Base-by-base conservation (phyloP, 2,329 filamentous ascomycete species). In the Microdochium trichocladiopsis region DNA sequence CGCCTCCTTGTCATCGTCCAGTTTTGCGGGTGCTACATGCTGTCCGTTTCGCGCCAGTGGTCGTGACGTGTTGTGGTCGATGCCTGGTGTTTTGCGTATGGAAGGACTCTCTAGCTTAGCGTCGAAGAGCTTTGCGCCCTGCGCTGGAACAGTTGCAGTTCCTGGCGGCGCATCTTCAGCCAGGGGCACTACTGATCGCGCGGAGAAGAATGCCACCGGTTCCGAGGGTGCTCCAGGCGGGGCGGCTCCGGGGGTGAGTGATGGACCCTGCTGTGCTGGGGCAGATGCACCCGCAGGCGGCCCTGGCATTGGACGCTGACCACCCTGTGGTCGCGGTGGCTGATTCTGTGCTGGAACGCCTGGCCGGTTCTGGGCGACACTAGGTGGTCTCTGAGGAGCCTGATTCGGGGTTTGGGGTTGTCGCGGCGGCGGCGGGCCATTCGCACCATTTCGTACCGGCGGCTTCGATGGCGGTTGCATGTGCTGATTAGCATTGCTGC, bases 21-120 rank as follows among this genome's bases (percentile, higher is more conserved):
- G 60, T 50, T 65, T 62, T 2, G 58, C 31, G 1, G 76, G 73
- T 1, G 75, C 65, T 1, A 82, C 71, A 53, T 84, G 79, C 56
- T 79, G 73, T 0, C 76, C 71, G 47, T 74, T 76, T 56, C 78
- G 80, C 3, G 78, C 79, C 2, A 96, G 72, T 0, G 91, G 90
- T 50, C 86, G 85, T 4, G 88, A 92, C 50, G 82, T 86, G 22
- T 73, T 83, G 63, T 95, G 90, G 62, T 96, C 90, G 37, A 96
- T 80, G 2, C 92, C 92, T 0, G 88, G 87, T 0, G 93, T 96
- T 65, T 93, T 92, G 55, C 90, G 83, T 63, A 96, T 91, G 1
- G 91, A 94, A 0, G 92, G 91, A 55, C 86, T 90, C 61, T 92
- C 87, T 5, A 83, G 78, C 53, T 84, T 84, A 2, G 87, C 87